phyloP scores from a whole-genome alignment of 1,284 basidiomycete species.

The Trichosporon coremiiforme region DNA sequence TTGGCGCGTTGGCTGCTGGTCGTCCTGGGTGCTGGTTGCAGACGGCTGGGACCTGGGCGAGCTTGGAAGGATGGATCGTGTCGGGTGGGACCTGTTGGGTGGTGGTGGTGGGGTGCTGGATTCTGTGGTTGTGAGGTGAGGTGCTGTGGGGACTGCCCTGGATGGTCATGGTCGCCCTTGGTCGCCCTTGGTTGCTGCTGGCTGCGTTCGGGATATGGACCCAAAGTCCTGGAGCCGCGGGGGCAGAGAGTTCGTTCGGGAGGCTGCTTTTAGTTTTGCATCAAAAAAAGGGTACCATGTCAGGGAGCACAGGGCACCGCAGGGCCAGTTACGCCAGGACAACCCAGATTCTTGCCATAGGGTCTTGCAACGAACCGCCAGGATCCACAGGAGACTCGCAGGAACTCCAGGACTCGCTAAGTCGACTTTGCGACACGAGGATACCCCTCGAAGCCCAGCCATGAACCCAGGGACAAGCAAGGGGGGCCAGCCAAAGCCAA shows the following conservation, averaged over 20 bases:
- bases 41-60: background rate
- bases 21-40: background rate
- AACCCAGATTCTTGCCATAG: constrained; percentile 10
- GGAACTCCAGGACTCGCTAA: background rate
- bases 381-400: background rate
- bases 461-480: background rate
- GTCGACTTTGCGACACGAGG: constrained; percentile 8
- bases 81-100: background rate
- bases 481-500: background rate
- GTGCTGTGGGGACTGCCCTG: background rate
- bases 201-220: constrained; percentile 10
- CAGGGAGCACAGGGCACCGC: background rate
- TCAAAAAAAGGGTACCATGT: background rate
- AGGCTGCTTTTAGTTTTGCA: constrained; percentile 12
- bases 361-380: background rate
- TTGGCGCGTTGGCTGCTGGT: background rate
- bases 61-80: constrained; percentile 4
- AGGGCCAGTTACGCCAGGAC: constrained; percentile 10
- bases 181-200: background rate
- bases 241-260: constrained; percentile 17
- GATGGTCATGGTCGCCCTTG: background rate
- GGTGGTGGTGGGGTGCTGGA: background rate
- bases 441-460: background rate
- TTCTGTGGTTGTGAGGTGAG: background rate
- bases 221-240: constrained; percentile 19